Base-by-base conservation (phyloP, 371 early-diverging fungal genomes). In the Mucor plumbeus region DNA sequence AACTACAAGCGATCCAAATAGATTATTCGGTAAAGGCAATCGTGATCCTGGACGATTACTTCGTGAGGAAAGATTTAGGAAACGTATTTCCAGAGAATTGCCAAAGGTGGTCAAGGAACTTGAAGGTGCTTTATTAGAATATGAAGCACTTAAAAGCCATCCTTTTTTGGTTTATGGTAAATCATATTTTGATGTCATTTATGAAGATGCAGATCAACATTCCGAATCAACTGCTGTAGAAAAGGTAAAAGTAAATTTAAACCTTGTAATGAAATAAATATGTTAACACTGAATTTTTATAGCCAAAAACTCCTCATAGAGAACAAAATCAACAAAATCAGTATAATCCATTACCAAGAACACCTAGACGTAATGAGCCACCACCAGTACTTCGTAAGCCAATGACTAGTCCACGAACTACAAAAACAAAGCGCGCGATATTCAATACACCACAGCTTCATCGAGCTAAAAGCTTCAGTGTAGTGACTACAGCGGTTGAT, bases 41-140 rank as follows among this genome's bases (percentile, higher is more conserved):
- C 73, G 81, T 13, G 84, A 81, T 70, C 84, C 84, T 31, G 84
- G 84, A 8, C 74, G 81, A 31, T 57, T 83, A 5, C 60, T 83
- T 34, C 67, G 81, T 1, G 84, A 83, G 43, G 84, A 83, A 48
- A 78, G 79, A 64, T 81, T 81, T 60, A 72, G 84, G 41, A 79
- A 77, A 36, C 72, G 80, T 34, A 75, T 83, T 17, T 63, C 75
- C 6, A 64, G 75, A 53, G 81, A 83, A 59, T 61, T 83, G 17
- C 84, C 84, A 19, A 79, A 75, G 65, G 81, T 74, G 58, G 59
- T 63, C 38, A 71, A 73, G 38, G 84, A 81, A 41, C 61, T 83
- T 40, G 76, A 78, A 41, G 76, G 76, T 10, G 72, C 77, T 1
- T 61, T 83, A 10, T 21, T 68, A 15, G 84, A 83, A 61, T 81